Conservation (phyloP, 805 yeast species). For the Yamadazyma paraphyllophila region DNA sequence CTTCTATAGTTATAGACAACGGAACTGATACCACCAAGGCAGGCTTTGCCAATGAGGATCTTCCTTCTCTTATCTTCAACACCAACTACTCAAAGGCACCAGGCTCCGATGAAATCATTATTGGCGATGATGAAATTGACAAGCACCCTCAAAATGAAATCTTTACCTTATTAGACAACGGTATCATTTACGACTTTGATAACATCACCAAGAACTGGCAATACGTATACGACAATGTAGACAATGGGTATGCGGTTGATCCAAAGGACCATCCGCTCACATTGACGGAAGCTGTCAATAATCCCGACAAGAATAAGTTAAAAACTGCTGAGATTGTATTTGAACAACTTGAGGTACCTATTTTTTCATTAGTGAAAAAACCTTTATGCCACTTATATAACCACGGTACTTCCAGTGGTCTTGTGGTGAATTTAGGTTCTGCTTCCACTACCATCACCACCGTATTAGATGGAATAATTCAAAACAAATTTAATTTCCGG, state of each 20-base stretch:
- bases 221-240: constrained; percentile 53
- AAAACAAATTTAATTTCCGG: constrained; percentile 61
- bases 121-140: constrained; percentile 50
- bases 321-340: constrained; percentile 71
- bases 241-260: constrained; percentile 40
- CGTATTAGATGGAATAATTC: constrained; percentile 68
- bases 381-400: constrained; percentile 79
- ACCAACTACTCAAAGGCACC: constrained; percentile 49
- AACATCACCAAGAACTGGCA: constrained; percentile 64
- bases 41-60: constrained; percentile 63
- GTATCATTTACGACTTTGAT: constrained; percentile 71
- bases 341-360: constrained; percentile 71
- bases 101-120: constrained; percentile 22
- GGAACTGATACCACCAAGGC: constrained; percentile 66
- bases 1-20: constrained; percentile 70
- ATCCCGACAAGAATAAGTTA: constrained; percentile 53
- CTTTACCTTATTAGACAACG: constrained; percentile 61
- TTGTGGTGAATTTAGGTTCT: constrained; percentile 80
- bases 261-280: constrained; percentile 65
- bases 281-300: constrained; percentile 69
- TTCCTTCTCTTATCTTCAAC: constrained; percentile 59
- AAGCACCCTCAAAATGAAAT: constrained; percentile 45
- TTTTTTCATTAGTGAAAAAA: constrained; percentile 69
- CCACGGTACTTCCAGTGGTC: constrained; percentile 72
- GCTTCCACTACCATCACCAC: constrained; percentile 72